Evolutionary conservation across 495 filamentous ascomycete genomes (phyloP).

Genomic region (Cudoniella acicularis): DNA sequence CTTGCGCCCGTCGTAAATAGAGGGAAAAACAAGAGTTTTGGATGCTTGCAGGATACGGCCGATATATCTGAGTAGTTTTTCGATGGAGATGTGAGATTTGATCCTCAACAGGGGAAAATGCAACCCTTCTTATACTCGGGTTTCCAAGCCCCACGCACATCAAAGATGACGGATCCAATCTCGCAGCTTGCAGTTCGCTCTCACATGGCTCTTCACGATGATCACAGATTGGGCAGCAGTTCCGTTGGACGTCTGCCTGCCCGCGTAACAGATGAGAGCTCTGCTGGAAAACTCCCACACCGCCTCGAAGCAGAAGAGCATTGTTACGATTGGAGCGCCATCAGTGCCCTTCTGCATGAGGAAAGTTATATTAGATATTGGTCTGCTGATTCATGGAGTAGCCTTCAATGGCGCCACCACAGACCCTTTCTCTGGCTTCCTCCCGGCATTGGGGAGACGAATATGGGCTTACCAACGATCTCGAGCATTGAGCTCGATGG

Average conservation of each 20-base stretch:
- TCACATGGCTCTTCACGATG: constrained; percentile 7
- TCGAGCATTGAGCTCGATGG: neutral
- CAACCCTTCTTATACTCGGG: constrained; percentile 11
- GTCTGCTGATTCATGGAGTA: constrained; percentile 12
- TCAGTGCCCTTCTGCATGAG: neutral
- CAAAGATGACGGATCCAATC: neutral
- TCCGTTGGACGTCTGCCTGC: neutral
- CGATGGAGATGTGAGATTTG: neutral
- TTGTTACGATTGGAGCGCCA: constrained; percentile 6
- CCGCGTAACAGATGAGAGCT: neutral
- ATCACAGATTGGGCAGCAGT: constrained; percentile 6
- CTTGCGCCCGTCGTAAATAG: too few relatives aligned
- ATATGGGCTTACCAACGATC: neutral
- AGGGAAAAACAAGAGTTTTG: too few relatives aligned
- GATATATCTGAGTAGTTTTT: neutral
- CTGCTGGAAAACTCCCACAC: neutral
- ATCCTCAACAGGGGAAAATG: neutral
- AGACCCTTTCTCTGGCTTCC: neutral
- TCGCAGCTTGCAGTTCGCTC: neutral
- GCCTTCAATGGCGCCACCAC: neutral
- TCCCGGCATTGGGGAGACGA: neutral
- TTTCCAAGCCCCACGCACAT: neutral
- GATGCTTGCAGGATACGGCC: too few relatives aligned
- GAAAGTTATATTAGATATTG: neutral
- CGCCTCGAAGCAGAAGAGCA: neutral